These are phyloP conservation scores for Elymus sibiricus DNA, from an alignment of 176 grass and related monocot species.

Conservation along the genomic window DNA sequence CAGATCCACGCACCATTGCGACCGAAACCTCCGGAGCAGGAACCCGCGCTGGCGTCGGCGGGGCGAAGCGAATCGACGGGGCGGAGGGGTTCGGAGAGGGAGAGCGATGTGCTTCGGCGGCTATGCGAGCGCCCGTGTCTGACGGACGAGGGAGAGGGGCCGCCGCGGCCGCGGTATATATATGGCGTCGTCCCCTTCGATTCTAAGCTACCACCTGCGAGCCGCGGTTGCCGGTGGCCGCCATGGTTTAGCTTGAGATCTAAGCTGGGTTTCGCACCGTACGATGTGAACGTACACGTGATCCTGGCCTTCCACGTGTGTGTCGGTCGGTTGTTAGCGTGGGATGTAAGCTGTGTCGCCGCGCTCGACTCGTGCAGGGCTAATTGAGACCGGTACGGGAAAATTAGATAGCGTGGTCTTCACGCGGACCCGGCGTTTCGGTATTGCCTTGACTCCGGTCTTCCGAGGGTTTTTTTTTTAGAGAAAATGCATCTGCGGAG, in stretches of 20 bases:
- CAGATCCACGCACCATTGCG: constrained; percentile 1
- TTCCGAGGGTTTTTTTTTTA: too few relatives aligned
- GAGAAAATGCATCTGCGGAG: too few relatives aligned
- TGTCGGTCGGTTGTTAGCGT: neutral
- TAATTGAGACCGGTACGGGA: neutral
- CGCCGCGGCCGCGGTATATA: neutral
- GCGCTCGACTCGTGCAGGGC: neutral
- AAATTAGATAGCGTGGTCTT: neutral
- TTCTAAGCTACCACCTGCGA: neutral
- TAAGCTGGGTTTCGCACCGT: neutral
- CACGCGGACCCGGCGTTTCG: too few relatives aligned
- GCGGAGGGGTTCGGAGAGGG: neutral
- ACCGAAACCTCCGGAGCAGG: neutral
- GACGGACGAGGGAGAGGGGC: neutral
- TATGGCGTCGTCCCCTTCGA: neutral
- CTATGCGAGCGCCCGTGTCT: neutral
- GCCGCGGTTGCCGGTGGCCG: neutral
- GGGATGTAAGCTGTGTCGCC: neutral
- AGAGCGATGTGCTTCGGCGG: neutral
- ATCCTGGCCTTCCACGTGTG: neutral
- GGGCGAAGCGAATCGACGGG: too few relatives aligned
- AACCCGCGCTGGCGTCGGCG: neutral
- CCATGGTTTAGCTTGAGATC: neutral
- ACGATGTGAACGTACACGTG: neutral
- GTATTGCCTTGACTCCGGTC: neutral